Percentiles rank a stretch among this genome's conserved stretches.
These are phyloP conservation scores for Blumeriella jaapii DNA, from an alignment of 2,329 filamentous ascomycete species.

Conservation along the genomic window DNA sequence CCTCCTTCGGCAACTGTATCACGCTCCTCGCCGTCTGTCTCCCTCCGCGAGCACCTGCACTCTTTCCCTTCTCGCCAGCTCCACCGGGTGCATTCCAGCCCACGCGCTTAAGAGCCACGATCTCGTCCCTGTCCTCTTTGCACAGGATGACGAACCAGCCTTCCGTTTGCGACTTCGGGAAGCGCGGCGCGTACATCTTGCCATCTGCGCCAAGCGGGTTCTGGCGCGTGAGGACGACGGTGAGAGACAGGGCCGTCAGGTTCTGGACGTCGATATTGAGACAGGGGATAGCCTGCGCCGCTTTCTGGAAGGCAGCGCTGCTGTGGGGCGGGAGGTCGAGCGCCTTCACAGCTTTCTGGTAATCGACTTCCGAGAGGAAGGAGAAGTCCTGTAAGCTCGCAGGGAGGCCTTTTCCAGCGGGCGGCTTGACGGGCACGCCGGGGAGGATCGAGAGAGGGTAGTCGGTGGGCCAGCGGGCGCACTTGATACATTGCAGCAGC, in stretches of 20 bases:
- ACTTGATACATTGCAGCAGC: slow-evolving; percentile 85
- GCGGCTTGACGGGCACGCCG: slow-evolving; percentile 40
- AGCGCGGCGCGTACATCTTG: slow-evolving; percentile 74
- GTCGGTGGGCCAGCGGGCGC: slow-evolving; percentile 80
- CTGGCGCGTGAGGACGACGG: slow-evolving; percentile 50
- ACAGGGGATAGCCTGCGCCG: slow-evolving; percentile 56
- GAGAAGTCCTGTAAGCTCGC: slow-evolving; percentile 26
- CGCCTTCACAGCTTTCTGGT: slow-evolving; percentile 36
- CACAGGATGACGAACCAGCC: slow-evolving; percentile 81
- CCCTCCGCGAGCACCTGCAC: slow-evolving; percentile 30
- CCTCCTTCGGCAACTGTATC: slow-evolving; percentile 45
- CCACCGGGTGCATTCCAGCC: slow-evolving; percentile 46
- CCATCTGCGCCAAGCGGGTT: slow-evolving; percentile 59
- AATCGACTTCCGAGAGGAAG: slow-evolving; percentile 18
- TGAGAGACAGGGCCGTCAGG: slow-evolving; percentile 50
- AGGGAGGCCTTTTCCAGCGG: slow-evolving; percentile 21
- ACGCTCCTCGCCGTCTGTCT: slow-evolving; percentile 42
- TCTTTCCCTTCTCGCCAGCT: slow-evolving; percentile 18
- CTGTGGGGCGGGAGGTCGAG: slow-evolving; percentile 35
- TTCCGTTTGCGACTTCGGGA: slow-evolving; percentile 90
- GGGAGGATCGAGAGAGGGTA: slow-evolving; percentile 70
- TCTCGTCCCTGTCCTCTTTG: slow-evolving; percentile 55
- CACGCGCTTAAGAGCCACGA: slow-evolving; percentile 77
- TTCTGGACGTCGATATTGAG: slow-evolving; percentile 50
- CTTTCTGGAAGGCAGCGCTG: slow-evolving; percentile 37